A percentile compares a stretch with the other conserved stretches of the same genome.
Conservation (phyloP, 495 filamentous ascomycete species). For the Tuber magnatum region DNA sequence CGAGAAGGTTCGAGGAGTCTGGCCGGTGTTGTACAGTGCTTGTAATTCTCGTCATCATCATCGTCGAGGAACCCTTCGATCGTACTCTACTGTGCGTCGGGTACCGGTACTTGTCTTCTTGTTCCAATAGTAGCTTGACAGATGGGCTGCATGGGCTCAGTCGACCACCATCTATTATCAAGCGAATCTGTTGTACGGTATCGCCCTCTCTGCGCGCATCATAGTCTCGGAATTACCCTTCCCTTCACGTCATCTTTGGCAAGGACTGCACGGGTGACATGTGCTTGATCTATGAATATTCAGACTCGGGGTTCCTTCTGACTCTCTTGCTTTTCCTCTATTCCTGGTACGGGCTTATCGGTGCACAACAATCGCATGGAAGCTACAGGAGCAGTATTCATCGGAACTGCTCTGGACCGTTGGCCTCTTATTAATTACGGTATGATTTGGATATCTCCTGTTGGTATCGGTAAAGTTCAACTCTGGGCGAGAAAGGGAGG, state of each 20-base stretch:
- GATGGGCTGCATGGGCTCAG: background rate
- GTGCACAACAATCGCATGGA: background rate
- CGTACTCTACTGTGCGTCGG: background rate
- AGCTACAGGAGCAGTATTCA: background rate
- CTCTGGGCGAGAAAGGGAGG: too few species aligned
- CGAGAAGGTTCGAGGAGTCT: background rate
- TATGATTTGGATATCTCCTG: background rate
- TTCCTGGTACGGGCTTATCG: background rate
- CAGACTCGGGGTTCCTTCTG: background rate
- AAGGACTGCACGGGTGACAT: background rate
- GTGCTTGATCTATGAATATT: constrained; percentile 2
- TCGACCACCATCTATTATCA: background rate
- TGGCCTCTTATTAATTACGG: background rate
- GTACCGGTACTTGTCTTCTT: background rate
- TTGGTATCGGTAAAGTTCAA: background rate
- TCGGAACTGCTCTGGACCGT: background rate
- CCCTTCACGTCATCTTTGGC: background rate
- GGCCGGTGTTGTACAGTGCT: too few species aligned
- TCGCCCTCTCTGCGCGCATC: background rate
- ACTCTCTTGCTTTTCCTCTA: background rate
- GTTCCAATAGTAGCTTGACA: background rate
- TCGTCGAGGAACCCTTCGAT: background rate
- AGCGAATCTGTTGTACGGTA: background rate
- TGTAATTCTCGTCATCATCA: background rate
- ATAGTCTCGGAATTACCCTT: background rate